Evolutionary conservation across 2,329 filamentous ascomycete genomes (phyloP).

Genomic region (Ceratocystis eucalypticola): DNA sequence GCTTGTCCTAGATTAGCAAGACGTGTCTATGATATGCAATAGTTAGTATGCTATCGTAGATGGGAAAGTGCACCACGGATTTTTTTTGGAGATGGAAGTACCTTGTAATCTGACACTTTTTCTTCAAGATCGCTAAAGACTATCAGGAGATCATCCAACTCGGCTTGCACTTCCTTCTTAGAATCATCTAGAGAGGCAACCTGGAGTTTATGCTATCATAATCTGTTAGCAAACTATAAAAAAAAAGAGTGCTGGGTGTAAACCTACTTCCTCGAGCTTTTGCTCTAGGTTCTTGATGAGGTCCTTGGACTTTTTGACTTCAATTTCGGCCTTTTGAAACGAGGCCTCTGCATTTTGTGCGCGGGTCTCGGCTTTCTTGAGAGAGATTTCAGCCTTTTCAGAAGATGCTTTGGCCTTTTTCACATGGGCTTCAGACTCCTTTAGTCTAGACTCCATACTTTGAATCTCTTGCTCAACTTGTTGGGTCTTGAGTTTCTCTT

Average conservation of each 20-base stretch:
- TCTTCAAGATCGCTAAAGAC: constrained; percentile 71
- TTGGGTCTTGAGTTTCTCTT: constrained; percentile 24
- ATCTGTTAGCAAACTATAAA: constrained; percentile 1
- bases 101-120: constrained; percentile 63
- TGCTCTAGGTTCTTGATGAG: constrained; percentile 25
- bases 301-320: constrained; percentile 19
- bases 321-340: neutral
- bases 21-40: constrained; percentile 32
- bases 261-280: constrained; percentile 22
- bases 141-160: constrained; percentile 69
- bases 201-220: constrained; percentile 21
- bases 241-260: too few species aligned
- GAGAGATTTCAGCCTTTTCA: constrained; percentile 9
- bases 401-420: constrained; percentile 10
- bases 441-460: neutral
- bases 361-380: neutral
- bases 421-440: neutral
- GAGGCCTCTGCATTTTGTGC: constrained; percentile 11
- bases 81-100: constrained; percentile 27
- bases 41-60: constrained; percentile 1
- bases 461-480: neutral
- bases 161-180: constrained; percentile 54
- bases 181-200: constrained; percentile 32
- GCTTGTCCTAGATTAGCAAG: constrained; percentile 53
- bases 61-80: neutral